Percentiles rank a stretch among this genome's conserved stretches.
Conservation (phyloP, 164 flowering plant species). For the Cinnamomum micranthum region DNA sequence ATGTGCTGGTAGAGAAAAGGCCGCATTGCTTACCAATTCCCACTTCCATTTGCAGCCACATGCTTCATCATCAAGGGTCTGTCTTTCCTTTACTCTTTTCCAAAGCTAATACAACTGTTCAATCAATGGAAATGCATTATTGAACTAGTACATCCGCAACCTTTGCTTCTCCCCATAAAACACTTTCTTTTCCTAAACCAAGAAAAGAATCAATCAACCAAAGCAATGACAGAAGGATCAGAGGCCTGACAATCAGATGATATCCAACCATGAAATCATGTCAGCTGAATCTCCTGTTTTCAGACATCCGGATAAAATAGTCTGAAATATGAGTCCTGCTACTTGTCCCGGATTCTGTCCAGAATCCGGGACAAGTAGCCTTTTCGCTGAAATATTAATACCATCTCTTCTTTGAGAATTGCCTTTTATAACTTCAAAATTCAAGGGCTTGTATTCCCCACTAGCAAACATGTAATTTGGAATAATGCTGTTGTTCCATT, state of each 20-base stretch:
- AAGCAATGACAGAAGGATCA: neutral
- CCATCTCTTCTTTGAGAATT: neutral
- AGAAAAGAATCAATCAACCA: neutral
- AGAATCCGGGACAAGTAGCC: too few relatives aligned
- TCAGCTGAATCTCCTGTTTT: neutral
- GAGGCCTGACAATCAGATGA: neutral
- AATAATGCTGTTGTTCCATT: neutral
- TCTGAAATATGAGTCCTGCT: neutral
- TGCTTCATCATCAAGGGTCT: neutral
- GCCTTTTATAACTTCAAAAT: neutral
- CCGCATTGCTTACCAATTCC: neutral
- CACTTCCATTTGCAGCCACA: too few relatives aligned
- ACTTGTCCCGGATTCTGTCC: too few relatives aligned
- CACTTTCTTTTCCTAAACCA: neutral
- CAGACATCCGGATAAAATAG: neutral
- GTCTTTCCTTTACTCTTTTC: neutral
- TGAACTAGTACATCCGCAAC: neutral
- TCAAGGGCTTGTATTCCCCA: neutral
- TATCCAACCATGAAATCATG: neutral
- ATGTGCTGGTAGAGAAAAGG: neutral
- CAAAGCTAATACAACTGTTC: neutral
- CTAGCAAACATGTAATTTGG: neutral
- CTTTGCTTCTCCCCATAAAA: neutral
- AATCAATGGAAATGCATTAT: neutral
- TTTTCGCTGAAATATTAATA: neutral